Percentiles rank a stretch among this genome's conserved stretches.
phyloP scores from a whole-genome alignment of 2,329 filamentous ascomycete species.

The Eurotiales sp. region DNA sequence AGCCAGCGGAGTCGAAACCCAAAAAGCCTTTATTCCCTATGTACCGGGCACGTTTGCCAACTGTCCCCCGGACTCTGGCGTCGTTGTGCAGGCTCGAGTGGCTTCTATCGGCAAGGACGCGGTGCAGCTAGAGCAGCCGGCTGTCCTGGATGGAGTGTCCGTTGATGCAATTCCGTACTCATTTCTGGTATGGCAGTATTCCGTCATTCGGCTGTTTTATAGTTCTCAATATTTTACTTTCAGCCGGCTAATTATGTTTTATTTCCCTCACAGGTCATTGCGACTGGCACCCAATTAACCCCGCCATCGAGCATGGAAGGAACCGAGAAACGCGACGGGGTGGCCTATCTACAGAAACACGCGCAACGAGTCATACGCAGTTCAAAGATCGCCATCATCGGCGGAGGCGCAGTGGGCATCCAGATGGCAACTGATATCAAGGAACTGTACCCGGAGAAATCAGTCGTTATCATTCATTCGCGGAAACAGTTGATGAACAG shows the following conservation, averaged over 20 bases:
- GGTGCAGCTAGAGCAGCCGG: neutral
- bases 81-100: neutral
- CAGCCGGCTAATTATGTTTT: too few relatives aligned
- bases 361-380: neutral
- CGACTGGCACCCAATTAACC: neutral
- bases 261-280: neutral
- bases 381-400: neutral
- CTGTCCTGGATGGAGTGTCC: neutral
- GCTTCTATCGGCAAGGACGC: neutral
- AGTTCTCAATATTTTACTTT: neutral
- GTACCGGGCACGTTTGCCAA: neutral
- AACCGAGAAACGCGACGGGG: neutral
- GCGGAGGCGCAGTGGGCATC: conserved; percentile 3
- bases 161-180: neutral
- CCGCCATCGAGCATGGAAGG: neutral
- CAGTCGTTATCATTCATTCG: neutral
- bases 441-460: conserved; percentile 1
- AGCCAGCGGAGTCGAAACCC: neutral
- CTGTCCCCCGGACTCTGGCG: neutral
- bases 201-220: neutral
- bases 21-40: conserved; percentile 7
- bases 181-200: neutral
- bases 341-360: neutral
- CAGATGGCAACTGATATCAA: conserved; percentile 8
- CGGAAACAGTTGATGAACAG: neutral